phyloP scores from a whole-genome alignment of 768 basidiomycete species.

The Termitomyces sp. region DNA sequence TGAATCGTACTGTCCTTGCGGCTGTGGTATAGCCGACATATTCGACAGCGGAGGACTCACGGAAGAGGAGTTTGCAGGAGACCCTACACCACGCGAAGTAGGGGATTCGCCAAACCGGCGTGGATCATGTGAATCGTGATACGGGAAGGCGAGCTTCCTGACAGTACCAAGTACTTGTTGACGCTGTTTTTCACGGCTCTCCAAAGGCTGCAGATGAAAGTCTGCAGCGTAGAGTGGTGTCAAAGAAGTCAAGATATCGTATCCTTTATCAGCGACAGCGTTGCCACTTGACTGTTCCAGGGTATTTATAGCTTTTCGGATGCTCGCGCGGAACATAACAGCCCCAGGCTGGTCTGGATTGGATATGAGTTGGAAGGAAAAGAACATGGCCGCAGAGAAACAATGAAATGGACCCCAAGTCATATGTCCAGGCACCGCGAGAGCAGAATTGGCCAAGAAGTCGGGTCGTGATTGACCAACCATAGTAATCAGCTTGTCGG shows the following conservation, averaged over 20 bases:
- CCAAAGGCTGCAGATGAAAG: conserved; percentile 43
- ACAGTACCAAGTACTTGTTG: conserved; percentile 60
- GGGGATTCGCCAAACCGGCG: conserved; percentile 47
- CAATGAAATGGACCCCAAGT: conserved; percentile 81
- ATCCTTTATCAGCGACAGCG: conserved; percentile 70
- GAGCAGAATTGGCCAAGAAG: conserved; percentile 61
- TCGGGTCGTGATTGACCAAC: conserved; percentile 73
- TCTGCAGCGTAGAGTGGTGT: conserved; percentile 70
- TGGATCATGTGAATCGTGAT: conserved; percentile 61
- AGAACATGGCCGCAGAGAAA: conserved; percentile 86
- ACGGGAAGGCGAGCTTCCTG: conserved; percentile 77
- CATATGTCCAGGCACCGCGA: conserved; percentile 78
- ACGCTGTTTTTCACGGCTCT: conserved; percentile 56
- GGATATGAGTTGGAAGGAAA: conserved; percentile 83
- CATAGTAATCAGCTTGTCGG: conserved; percentile 74
- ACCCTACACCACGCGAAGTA: conserved; percentile 40
- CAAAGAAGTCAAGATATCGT: conserved; percentile 64
- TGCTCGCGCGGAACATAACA: conserved; percentile 68
- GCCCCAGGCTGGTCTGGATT: conserved; percentile 79
- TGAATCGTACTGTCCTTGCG: conserved; percentile 31
- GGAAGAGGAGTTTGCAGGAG: conserved; percentile 55
- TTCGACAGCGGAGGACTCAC: conserved; percentile 49
- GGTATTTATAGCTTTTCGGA: conserved; percentile 61
- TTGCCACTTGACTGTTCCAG: conserved; percentile 62
- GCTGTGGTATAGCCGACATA: conserved; percentile 27